These are phyloP conservation scores for Sporothrix pseudoabietina DNA, from an alignment of 2,329 filamentous ascomycete genomes.

Conservation along the genomic window DNA sequence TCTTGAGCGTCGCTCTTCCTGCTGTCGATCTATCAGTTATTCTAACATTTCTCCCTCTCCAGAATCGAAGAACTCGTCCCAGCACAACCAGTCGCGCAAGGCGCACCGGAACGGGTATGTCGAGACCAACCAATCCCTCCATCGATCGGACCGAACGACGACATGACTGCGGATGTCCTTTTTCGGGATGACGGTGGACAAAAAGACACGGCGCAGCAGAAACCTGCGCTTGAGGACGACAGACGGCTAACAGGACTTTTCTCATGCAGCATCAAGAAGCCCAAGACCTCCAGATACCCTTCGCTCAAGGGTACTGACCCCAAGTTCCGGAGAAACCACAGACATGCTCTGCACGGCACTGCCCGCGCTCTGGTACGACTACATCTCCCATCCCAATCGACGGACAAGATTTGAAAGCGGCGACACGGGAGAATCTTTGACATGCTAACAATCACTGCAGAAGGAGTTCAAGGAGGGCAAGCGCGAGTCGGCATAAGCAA, in stretches of 20 bases:
- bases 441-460: slow-evolving; percentile 53
- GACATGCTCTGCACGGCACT: slow-evolving; percentile 98
- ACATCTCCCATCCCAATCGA: neutral
- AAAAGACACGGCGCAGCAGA: neutral
- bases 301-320: slow-evolving; percentile 98
- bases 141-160: neutral
- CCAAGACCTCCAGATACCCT: slow-evolving; percentile 97
- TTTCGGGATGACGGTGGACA: neutral
- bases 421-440: neutral
- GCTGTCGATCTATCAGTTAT: neutral
- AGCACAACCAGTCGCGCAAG: slow-evolving; percentile 98
- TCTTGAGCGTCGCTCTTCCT: neutral
- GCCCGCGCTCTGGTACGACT: slow-evolving; percentile 86
- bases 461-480: slow-evolving; percentile 93
- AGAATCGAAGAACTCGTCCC: slow-evolving; percentile 99
- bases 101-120: slow-evolving; percentile 98
- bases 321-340: slow-evolving; percentile 99
- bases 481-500: slow-evolving; percentile 42
- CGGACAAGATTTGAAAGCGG: neutral
- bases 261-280: slow-evolving; percentile 92
- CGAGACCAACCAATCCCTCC: slow-evolving; percentile 17
- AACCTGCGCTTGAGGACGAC: neutral
- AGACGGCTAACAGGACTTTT: slow-evolving; percentile 20
- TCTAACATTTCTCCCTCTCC: slow-evolving; percentile 40
- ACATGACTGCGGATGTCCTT: neutral